Conservation (phyloP, 192 early-diverging fungal genomes). For the Coemansia sp. region DNA sequence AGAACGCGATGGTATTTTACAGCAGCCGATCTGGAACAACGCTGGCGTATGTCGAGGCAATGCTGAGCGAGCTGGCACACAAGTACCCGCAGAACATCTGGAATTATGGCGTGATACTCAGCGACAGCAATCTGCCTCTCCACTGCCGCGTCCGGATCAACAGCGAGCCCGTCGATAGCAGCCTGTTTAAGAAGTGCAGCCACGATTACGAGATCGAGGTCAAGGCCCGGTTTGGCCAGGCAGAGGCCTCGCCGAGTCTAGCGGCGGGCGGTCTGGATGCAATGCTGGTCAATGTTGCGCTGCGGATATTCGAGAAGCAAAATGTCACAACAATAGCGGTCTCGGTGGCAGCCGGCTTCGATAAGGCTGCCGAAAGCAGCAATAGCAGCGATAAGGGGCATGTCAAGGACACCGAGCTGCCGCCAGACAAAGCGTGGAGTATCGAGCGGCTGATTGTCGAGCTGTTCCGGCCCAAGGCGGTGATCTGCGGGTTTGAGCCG, state of each 20-base stretch:
- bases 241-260: background rate
- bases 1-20: slow-evolving; percentile 28
- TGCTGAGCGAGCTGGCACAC: slow-evolving; percentile 28
- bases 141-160: slow-evolving; percentile 29
- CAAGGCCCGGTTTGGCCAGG: slow-evolving; percentile 1
- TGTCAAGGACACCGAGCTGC: background rate
- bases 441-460: slow-evolving; percentile 32
- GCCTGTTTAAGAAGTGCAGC: slow-evolving; percentile 19
- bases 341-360: slow-evolving; percentile 4
- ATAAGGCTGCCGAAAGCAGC: background rate
- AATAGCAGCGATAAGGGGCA: background rate
- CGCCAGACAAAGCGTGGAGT: background rate
- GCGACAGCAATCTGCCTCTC: slow-evolving; percentile 19
- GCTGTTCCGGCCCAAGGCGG: slow-evolving; percentile 15
- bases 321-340: slow-evolving; percentile 28
- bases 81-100: slow-evolving; percentile 9
- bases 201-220: slow-evolving; percentile 11
- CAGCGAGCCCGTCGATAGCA: slow-evolving; percentile 18
- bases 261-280: slow-evolving; percentile 9
- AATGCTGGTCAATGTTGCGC: slow-evolving; percentile 28
- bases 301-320: slow-evolving; percentile 26
- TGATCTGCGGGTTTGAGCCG: slow-evolving; percentile 42
- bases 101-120: slow-evolving; percentile 32
- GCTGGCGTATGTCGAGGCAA: slow-evolving; percentile 40
- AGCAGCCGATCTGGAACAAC: slow-evolving; percentile 17